A percentile compares a stretch with the other conserved stretches of the same genome.
Evolutionary conservation across 306 rosid species (phyloP).

Genomic region (Sesbania bispinosa): DNA sequence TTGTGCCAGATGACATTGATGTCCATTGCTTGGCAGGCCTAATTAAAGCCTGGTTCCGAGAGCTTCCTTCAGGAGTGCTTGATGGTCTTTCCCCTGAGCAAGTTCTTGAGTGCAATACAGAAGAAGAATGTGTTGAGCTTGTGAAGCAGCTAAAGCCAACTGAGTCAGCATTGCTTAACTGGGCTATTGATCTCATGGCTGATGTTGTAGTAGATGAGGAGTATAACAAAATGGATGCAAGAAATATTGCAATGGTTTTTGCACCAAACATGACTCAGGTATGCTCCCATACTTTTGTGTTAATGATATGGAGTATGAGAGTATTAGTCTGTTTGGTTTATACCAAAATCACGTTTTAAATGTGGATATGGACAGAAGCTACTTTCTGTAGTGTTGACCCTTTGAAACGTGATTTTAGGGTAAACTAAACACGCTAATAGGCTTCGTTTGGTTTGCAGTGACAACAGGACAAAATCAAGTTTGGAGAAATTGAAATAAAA

Average conservation of each 20-base stretch:
- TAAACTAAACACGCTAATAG: too few species aligned
- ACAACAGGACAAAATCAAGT: too few species aligned
- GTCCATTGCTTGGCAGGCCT: slow-evolving; percentile 91
- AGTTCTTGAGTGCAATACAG: slow-evolving; percentile 85
- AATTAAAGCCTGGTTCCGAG: slow-evolving; percentile 97
- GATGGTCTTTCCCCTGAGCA: slow-evolving; percentile 96
- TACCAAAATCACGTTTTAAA: too few species aligned
- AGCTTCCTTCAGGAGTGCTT: slow-evolving; percentile 90
- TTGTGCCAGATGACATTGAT: slow-evolving; percentile 82
- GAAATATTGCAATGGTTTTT: slow-evolving; percentile 97
- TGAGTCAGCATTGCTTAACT: slow-evolving; percentile 68
- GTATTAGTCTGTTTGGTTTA: too few species aligned
- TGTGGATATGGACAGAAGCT: too few species aligned
- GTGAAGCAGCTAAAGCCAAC: slow-evolving; percentile 78
- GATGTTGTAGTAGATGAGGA: slow-evolving; percentile 96
- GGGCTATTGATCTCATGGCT: slow-evolving; percentile 95
- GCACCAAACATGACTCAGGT: slow-evolving; percentile 99
- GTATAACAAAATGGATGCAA: slow-evolving; percentile 85
- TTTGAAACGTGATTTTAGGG: too few species aligned
- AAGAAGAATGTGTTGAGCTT: slow-evolving; percentile 80
- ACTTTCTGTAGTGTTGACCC: too few species aligned
- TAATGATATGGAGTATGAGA: too few species aligned
- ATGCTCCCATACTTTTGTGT: not conserved
- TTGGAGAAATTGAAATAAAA: too few species aligned
- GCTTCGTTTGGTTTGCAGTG: too few species aligned